Conservation (phyloP, 2,329 filamentous ascomycete genomes). For the Penicillium sp. region DNA sequence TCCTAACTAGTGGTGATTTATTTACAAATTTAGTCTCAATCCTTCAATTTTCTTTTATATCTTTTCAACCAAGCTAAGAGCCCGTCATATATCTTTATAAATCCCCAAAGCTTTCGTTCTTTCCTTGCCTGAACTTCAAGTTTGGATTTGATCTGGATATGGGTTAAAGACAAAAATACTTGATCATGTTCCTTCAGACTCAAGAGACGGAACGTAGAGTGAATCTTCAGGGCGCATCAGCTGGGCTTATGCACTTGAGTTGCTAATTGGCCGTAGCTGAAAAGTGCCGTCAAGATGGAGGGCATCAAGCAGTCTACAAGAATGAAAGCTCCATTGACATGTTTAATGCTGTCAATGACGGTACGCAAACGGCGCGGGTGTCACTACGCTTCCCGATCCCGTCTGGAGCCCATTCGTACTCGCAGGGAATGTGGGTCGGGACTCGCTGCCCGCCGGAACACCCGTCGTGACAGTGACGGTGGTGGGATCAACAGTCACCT, state of each 20-base stretch:
- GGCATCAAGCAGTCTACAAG: too few species aligned
- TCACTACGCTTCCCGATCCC: slow-evolving; percentile 1
- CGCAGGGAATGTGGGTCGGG: slow-evolving; percentile 1
- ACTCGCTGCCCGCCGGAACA: slow-evolving; percentile 5
- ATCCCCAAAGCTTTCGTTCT: too few species aligned
- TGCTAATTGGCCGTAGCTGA: too few species aligned
- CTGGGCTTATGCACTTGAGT: too few species aligned
- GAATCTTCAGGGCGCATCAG: too few species aligned
- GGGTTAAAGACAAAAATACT: not conserved
- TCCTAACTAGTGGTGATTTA: not conserved
- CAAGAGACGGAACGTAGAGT: too few species aligned
- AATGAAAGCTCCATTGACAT: not conserved
- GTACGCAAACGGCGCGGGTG: slow-evolving; percentile 4
- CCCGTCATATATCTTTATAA: too few species aligned
- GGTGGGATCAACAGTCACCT: slow-evolving; percentile 1
- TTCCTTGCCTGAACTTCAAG: too few species aligned
- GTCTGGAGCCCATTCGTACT: slow-evolving; percentile 1
- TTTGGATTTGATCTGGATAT: not conserved
- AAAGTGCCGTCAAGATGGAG: too few species aligned
- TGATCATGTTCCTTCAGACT: not conserved
- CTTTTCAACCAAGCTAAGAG: too few species aligned
- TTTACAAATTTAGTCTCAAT: too few species aligned
- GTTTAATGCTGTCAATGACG: slow-evolving; percentile 1
- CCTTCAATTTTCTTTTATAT: too few species aligned
- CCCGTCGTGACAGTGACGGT: slow-evolving; percentile 7